Percentiles rank a stretch among this genome's conserved stretches.
phyloP scores from a whole-genome alignment of 371 early-diverging fungal genomes.

The Mortierella sp. region DNA sequence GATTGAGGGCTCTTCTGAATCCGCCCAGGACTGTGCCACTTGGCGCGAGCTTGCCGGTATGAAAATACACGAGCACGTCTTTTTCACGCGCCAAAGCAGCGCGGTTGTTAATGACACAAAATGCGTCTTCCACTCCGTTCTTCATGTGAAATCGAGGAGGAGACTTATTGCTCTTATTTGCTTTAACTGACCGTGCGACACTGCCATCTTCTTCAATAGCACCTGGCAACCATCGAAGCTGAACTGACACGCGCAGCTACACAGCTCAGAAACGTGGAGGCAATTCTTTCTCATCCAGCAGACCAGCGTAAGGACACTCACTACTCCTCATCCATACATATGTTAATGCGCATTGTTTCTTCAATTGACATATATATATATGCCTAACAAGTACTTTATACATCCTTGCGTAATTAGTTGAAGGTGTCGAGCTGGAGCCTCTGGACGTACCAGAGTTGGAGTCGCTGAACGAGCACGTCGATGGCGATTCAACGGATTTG shows the following conservation, averaged over 20 bases:
- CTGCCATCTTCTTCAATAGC: constrained; percentile 14
- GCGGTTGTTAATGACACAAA: neutral
- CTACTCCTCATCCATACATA: too few species aligned
- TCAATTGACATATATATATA: too few species aligned
- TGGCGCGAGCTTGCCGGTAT: constrained; percentile 43
- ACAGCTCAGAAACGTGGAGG: constrained; percentile 47
- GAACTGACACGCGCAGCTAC: constrained; percentile 42
- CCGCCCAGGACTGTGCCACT: constrained; percentile 18
- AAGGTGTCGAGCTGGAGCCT: constrained; percentile 34
- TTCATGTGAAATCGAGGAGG: neutral
- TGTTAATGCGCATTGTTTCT: too few species aligned
- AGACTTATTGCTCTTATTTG: too few species aligned
- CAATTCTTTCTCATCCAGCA: constrained; percentile 46
- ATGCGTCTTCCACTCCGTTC: neutral
- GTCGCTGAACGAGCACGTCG: constrained; percentile 19
- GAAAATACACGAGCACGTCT: neutral
- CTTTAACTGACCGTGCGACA: too few species aligned
- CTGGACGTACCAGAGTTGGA: constrained; percentile 44
- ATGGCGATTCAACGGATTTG: constrained; percentile 44
- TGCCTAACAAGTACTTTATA: too few species aligned
- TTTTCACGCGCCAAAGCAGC: constrained; percentile 23
- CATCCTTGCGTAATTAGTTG: constrained; percentile 14
- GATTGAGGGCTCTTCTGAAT: constrained; percentile 19
- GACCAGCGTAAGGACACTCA: constrained; percentile 28
- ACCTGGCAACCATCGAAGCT: constrained; percentile 45